These are phyloP conservation scores for Fragaria nilgerrensis DNA, from an alignment of 306 rosid genomes.

Conservation along the genomic window DNA sequence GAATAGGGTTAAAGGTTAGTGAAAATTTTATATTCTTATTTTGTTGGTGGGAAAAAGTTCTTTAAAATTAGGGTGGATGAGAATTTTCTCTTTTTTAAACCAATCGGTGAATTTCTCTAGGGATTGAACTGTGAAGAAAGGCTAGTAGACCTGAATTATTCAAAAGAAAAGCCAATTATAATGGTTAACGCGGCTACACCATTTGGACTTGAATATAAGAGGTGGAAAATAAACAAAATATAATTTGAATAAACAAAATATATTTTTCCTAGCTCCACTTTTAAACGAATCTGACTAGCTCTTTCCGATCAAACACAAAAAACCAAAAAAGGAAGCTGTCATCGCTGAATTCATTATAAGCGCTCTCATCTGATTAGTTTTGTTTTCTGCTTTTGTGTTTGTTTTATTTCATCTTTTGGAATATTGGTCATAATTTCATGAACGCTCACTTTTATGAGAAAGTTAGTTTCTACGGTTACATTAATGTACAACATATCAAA, in stretches of 20 bases:
- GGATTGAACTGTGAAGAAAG: neutral
- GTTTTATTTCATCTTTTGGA: neutral
- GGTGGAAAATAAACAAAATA: neutral
- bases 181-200: neutral
- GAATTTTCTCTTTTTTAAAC: too few species aligned
- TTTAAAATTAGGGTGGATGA: too few species aligned
- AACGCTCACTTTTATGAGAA: too few species aligned
- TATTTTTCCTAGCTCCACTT: too few species aligned
- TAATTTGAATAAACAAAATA: neutral
- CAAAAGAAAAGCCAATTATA: neutral
- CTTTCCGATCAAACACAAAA: too few species aligned
- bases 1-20: too few species aligned
- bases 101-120: neutral
- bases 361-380: neutral
- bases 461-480: too few species aligned
- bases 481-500: too few species aligned
- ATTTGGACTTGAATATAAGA: neutral
- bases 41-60: too few species aligned
- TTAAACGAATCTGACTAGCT: too few species aligned
- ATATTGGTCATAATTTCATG: neutral
- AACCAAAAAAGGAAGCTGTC: neutral
- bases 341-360: neutral
- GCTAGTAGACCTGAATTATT: too few species aligned
- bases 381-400: neutral
- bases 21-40: too few species aligned